phyloP scores from a whole-genome alignment of 129 eudicot species.

The Oenanthe sinensis region DNA sequence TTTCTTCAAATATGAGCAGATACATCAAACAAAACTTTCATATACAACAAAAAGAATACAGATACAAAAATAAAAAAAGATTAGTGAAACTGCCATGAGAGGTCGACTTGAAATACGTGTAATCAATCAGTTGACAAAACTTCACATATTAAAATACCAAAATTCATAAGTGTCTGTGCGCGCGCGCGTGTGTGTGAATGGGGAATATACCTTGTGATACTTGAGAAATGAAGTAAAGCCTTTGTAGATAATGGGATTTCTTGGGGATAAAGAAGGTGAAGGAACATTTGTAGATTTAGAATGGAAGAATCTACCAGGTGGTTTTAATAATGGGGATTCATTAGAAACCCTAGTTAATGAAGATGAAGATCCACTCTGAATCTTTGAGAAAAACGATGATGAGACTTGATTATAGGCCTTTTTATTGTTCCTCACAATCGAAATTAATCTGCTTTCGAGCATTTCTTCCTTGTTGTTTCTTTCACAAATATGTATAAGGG shows the following conservation, averaged over 20 bases:
- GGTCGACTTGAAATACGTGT: not conserved
- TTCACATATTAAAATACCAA: not conserved
- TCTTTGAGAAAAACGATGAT: slow-evolving; percentile 10
- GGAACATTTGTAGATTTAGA: slow-evolving; percentile 8
- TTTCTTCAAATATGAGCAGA: not conserved
- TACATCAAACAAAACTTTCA: not conserved
- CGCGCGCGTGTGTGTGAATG: too few species aligned
- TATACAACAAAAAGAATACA: not conserved
- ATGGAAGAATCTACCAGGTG: slow-evolving; percentile 19
- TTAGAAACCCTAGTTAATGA: slow-evolving; percentile 5
- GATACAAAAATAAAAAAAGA: not conserved
- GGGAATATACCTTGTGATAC: slow-evolving; percentile 34
- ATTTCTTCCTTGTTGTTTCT: slow-evolving; percentile 7
- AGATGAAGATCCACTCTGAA: slow-evolving; percentile 18
- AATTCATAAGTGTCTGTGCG: not conserved
- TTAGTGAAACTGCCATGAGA: too few species aligned
- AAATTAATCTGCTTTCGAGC: slow-evolving; percentile 53
- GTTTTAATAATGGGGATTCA: slow-evolving; percentile 14
- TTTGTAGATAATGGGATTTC: slow-evolving; percentile 24
- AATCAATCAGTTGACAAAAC: not conserved
- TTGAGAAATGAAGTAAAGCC: slow-evolving; percentile 43
- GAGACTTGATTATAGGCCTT: slow-evolving; percentile 25
- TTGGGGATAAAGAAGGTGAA: slow-evolving; percentile 10
- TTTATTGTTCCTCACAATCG: slow-evolving; percentile 34
- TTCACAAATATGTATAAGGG: too few species aligned